A percentile compares a stretch with the other conserved stretches of the same genome.
These are phyloP conservation scores for Phoma sp. DNA, from an alignment of 2,329 filamentous ascomycete genomes.

Conservation along the genomic window DNA sequence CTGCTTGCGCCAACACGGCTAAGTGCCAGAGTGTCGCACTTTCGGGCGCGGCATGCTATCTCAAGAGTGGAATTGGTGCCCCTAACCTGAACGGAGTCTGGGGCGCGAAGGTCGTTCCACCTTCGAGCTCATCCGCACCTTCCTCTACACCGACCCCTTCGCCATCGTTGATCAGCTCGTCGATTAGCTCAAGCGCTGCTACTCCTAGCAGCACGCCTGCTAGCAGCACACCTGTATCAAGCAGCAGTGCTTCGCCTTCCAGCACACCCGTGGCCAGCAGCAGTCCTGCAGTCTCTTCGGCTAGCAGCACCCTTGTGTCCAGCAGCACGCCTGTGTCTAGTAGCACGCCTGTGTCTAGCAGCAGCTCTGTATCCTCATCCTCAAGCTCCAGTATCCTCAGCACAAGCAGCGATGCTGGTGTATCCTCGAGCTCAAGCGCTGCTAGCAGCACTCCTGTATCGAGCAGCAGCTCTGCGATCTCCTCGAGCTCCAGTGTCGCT, in stretches of 20 bases:
- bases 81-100: conserved; percentile 4
- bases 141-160: neutral
- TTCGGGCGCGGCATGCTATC: conserved; percentile 8
- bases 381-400: neutral
- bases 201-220: neutral
- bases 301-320: neutral
- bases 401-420: neutral
- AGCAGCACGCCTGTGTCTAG: neutral
- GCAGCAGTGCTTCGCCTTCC: neutral
- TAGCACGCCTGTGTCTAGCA: neutral
- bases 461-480: neutral
- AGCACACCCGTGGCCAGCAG: neutral
- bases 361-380: neutral
- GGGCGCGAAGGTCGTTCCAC: conserved; percentile 1
- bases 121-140: neutral
- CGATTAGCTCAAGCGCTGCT: neutral
- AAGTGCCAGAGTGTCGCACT: conserved; percentile 7
- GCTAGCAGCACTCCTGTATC: too few relatives aligned
- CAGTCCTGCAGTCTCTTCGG: neutral
- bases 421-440: neutral
- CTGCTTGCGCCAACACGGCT: conserved; percentile 1
- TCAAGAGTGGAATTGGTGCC: conserved; percentile 6
- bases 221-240: neutral
- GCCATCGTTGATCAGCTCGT: neutral
- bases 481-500: too few relatives aligned